These are phyloP conservation scores for Plantago major DNA, from an alignment of 257 asterid genomes.

Conservation along the genomic window DNA sequence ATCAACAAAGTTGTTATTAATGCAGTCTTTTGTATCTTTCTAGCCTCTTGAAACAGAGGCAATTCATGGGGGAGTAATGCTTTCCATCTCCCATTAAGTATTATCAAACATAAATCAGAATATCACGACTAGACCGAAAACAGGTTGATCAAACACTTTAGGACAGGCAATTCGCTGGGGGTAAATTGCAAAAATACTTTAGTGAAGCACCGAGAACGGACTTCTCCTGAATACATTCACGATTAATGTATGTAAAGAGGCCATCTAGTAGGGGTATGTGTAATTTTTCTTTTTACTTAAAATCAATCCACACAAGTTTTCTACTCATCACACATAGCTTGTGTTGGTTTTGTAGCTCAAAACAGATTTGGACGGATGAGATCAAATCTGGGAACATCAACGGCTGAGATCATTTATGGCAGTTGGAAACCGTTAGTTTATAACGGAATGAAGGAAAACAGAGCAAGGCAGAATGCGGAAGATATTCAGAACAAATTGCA, in stretches of 20 bases:
- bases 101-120: conserved; percentile 4
- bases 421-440: too few relatives aligned
- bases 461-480: too few relatives aligned
- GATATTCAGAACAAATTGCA: too few relatives aligned
- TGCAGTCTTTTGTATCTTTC: conserved; percentile 62
- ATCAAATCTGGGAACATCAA: too few relatives aligned
- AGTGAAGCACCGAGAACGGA: conserved; percentile 14
- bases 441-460: too few relatives aligned
- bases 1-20: conserved; percentile 88
- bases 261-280: too few relatives aligned
- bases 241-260: too few relatives aligned
- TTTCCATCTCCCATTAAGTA: conserved; percentile 75
- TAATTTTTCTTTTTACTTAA: background rate
- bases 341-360: too few relatives aligned
- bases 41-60: conserved; percentile 64
- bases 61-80: conserved; percentile 64
- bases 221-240: conserved; percentile 1
- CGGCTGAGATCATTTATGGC: too few relatives aligned
- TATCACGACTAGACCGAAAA: conserved; percentile 9
- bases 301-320: background rate
- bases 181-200: conserved; percentile 15
- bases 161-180: conserved; percentile 10
- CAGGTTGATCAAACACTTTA: conserved; percentile 2
- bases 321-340: background rate
- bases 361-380: too few relatives aligned